Conservation (phyloP, 2,329 filamentous ascomycete species). For the Scedosporium aurantiacum region DNA sequence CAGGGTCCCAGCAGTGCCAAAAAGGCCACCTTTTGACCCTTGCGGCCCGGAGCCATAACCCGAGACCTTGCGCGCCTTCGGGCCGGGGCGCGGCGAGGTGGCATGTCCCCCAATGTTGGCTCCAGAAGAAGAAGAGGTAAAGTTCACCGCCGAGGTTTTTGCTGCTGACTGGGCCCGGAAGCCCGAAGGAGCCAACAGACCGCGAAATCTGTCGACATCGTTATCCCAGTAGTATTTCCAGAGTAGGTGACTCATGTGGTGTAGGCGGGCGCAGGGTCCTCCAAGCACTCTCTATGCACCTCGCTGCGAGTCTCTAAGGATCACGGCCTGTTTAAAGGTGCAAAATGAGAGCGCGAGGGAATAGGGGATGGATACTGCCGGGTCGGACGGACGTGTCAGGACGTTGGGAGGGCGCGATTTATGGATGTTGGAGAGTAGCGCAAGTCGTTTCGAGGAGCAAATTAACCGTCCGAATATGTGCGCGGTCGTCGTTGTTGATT, state of each 20-base stretch:
- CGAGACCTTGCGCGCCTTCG: conserved; percentile 42
- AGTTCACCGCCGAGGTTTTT: conserved; percentile 37
- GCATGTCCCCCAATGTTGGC: conserved; percentile 23
- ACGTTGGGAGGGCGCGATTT: neutral
- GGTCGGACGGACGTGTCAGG: neutral
- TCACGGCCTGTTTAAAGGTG: conserved; percentile 91
- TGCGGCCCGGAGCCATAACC: conserved; percentile 33
- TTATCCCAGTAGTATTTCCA: conserved; percentile 97
- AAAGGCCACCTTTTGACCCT: conserved; percentile 25
- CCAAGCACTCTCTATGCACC: conserved; percentile 54
- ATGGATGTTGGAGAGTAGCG: neutral
- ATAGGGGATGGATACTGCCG: neutral
- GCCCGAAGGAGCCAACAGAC: conserved; percentile 66
- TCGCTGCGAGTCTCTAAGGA: conserved; percentile 77
- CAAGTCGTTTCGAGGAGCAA: neutral
- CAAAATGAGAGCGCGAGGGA: conserved; percentile 14
- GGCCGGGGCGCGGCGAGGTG: conserved; percentile 37
- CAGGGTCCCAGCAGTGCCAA: conserved; percentile 18
- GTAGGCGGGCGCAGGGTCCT: conserved; percentile 23
- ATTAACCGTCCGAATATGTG: too few species aligned
- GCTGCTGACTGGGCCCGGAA: conserved; percentile 42
- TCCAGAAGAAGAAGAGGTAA: conserved; percentile 13
- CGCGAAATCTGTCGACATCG: conserved; percentile 87
- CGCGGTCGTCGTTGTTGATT: too few species aligned
- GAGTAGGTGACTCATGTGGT: conserved; percentile 88